Conservation (phyloP, 2,329 filamentous ascomycete genomes). For the Pseudogymnoascus sp. region DNA sequence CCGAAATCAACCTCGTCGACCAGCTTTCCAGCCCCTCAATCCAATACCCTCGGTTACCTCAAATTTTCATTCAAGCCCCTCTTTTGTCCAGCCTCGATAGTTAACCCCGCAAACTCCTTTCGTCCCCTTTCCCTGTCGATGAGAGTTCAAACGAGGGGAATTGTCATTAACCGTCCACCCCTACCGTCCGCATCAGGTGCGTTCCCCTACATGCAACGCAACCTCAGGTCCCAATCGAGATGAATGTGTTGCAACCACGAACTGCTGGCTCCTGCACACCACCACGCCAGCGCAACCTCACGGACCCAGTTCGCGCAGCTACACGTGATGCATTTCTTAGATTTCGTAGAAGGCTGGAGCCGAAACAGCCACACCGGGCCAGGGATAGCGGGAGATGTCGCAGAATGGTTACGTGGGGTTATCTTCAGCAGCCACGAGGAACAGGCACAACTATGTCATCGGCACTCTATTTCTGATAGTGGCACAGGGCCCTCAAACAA, state of each 20-base stretch:
- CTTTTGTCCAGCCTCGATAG: neutral
- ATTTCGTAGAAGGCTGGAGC: neutral
- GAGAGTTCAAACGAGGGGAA: neutral
- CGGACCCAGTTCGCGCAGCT: neutral
- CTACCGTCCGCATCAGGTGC: slow-evolving; percentile 1
- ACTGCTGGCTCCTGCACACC: slow-evolving; percentile 4
- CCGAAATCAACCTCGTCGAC: neutral
- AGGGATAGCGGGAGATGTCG: neutral
- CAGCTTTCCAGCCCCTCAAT: neutral
- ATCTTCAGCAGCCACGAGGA: neutral
- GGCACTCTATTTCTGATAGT: slow-evolving; percentile 1
- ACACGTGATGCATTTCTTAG: neutral
- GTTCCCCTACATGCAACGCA: neutral
- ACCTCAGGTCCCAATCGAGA: neutral
- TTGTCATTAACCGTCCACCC: neutral
- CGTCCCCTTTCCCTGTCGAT: neutral
- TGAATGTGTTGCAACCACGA: neutral
- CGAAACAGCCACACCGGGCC: neutral
- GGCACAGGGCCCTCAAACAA: neutral
- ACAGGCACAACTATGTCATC: slow-evolving; percentile 1
- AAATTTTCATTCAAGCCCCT: neutral
- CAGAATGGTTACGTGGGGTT: neutral
- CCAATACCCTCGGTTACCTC: neutral
- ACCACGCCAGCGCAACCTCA: neutral
- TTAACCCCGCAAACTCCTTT: neutral